Evolutionary conservation across 179 eudicot species (phyloP).

Genomic region (Dionaea muscipula): DNA sequence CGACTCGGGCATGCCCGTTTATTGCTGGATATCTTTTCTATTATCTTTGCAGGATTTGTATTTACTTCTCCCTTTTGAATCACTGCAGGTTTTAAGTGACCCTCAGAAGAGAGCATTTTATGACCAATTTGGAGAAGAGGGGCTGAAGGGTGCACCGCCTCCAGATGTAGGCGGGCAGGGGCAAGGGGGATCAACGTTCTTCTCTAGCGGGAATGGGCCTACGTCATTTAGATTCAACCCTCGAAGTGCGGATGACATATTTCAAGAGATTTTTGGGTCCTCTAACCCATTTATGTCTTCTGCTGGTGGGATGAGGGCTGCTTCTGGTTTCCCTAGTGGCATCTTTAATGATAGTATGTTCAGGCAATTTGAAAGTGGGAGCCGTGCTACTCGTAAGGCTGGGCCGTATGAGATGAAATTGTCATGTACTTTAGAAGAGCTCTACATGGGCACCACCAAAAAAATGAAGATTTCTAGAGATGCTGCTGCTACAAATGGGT

Average conservation of each 20-base stretch:
- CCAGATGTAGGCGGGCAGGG: no score
- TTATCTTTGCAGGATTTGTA: no score
- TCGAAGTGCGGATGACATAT: slow-evolving; percentile 59
- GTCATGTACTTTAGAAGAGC: slow-evolving; percentile 56
- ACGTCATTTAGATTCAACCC: slow-evolving; percentile 46
- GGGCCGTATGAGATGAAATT: slow-evolving; percentile 50
- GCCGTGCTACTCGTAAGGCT: slow-evolving; percentile 40
- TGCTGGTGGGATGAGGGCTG: slow-evolving; percentile 37
- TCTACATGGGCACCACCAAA: slow-evolving; percentile 54
- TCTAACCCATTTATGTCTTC: slow-evolving; percentile 42
- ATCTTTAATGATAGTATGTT: slow-evolving; percentile 45
- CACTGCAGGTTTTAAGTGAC: slow-evolving; percentile 58
- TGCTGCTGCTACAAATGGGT: slow-evolving; percentile 54
- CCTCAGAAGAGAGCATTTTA: slow-evolving; percentile 59
- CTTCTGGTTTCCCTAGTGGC: slow-evolving; percentile 23
- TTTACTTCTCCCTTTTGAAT: neutral
- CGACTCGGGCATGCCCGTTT: no score
- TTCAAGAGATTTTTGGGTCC: slow-evolving; percentile 60
- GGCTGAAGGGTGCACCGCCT: slow-evolving; percentile 59
- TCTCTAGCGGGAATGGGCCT: slow-evolving; percentile 46
- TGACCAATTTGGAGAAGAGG: slow-evolving; percentile 78
- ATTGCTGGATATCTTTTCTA: no score
- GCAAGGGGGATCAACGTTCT: no score
- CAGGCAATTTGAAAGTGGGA: slow-evolving; percentile 31
- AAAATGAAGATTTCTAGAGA: slow-evolving; percentile 73